Evolutionary conservation across 2,329 filamentous ascomycete genomes (phyloP).

Genomic region (Nakataea oryzae): DNA sequence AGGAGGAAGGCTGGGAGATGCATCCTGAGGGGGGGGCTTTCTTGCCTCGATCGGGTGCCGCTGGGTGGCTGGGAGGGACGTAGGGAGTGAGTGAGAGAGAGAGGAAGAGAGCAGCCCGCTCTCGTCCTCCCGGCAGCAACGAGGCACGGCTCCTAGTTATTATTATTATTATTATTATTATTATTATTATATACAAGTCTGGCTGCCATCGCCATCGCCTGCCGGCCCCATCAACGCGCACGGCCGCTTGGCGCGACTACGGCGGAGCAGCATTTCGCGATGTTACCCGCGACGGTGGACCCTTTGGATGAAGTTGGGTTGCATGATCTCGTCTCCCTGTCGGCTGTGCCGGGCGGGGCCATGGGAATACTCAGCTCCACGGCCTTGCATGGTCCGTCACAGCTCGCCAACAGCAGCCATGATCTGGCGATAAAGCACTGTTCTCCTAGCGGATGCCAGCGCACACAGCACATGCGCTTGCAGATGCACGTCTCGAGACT

Average conservation of each 20-base stretch:
- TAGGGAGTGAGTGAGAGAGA: no score
- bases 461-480: no score
- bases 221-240: not conserved
- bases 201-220: no score
- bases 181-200: no score
- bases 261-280: not conserved
- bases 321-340: not conserved
- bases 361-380: no score
- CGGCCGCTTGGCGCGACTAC: not conserved
- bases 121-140: not conserved
- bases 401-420: not conserved
- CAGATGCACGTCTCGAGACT: not conserved
- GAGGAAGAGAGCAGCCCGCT: not conserved
- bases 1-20: not conserved
- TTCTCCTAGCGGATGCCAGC: not conserved
- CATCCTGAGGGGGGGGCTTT: not conserved
- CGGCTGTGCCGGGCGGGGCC: not conserved
- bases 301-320: no score
- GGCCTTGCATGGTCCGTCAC: not conserved
- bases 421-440: not conserved
- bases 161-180: no score
- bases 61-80: no score
- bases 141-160: not conserved
- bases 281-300: not conserved
- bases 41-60: no score